A percentile compares a stretch with the other conserved stretches of the same genome.
These are phyloP conservation scores for Mycena sanguinolenta DNA, from an alignment of 768 basidiomycete genomes.

Conservation along the genomic window DNA sequence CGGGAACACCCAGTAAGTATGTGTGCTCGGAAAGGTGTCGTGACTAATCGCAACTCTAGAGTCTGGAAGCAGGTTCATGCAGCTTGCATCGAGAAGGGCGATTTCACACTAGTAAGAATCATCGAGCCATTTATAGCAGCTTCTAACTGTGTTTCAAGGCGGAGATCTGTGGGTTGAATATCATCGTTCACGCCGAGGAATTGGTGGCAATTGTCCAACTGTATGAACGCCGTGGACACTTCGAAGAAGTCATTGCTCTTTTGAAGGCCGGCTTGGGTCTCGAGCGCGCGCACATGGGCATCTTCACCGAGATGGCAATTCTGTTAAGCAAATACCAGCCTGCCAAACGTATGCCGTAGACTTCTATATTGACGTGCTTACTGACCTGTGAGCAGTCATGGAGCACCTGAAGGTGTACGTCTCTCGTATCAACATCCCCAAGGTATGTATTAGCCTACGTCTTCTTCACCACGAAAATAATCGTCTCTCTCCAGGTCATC, in stretches of 20 bases:
- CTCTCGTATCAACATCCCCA: constrained; percentile 97
- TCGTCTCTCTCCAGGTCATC: constrained; percentile 71
- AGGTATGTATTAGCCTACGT: constrained; percentile 55
- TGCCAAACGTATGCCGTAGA: constrained; percentile 77
- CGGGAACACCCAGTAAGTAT: constrained; percentile 93
- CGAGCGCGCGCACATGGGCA: constrained; percentile 98
- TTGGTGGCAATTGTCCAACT: constrained; percentile 78
- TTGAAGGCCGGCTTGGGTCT: constrained; percentile 96
- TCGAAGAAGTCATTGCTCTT: constrained; percentile 92
- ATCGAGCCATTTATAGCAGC: background rate
- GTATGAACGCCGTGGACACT: constrained; percentile 93
- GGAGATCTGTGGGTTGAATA: constrained; percentile 98
- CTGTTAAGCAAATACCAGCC: constrained; percentile 96
- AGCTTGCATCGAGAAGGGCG: constrained; percentile 96
- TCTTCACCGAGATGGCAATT: constrained; percentile 95
- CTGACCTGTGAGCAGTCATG: constrained; percentile 75
- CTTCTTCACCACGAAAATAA: background rate
- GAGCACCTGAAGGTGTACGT: constrained; percentile 98
- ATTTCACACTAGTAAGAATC: constrained; percentile 87
- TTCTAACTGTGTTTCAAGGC: constrained; percentile 58
- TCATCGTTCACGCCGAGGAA: constrained; percentile 96
- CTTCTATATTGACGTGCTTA: constrained; percentile 13
- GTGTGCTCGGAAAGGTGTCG: background rate
- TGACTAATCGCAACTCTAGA: constrained; percentile 53
- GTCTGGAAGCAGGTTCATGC: constrained; percentile 99